Conservation (phyloP, 345 rosid species). For the Leavenworthia alabamica region DNA sequence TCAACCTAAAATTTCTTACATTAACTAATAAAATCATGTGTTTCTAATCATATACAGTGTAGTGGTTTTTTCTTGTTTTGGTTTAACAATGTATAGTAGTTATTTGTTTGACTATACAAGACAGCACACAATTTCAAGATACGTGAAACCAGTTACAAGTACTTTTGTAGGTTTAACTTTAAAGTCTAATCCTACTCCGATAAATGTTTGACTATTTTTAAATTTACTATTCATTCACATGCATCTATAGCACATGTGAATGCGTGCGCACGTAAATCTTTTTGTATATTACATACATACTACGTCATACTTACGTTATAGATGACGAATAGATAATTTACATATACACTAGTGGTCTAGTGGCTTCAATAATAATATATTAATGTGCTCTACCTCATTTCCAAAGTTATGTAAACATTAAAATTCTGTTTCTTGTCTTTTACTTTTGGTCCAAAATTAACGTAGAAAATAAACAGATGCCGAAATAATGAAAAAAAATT, state of each 20-base stretch:
- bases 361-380: neutral
- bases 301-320: conserved; percentile 14
- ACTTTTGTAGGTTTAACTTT: neutral
- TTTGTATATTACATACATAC: neutral
- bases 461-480: neutral
- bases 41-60: neutral
- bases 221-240: neutral
- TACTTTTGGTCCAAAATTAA: neutral
- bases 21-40: neutral
- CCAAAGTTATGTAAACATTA: conserved; percentile 1
- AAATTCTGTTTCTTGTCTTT: conserved; percentile 19
- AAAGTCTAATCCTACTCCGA: neutral
- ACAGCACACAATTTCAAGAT: neutral
- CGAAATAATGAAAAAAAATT: no score
- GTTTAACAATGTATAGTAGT: neutral
- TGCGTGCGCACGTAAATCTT: neutral
- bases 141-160: neutral
- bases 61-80: neutral
- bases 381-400: neutral
- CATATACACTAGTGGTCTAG: conserved; percentile 10
- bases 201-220: neutral
- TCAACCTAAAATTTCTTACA: neutral
- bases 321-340: neutral
- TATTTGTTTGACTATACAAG: neutral
- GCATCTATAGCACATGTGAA: neutral